Evolutionary conservation across 768 basidiomycete species (phyloP).

Genomic region (Rubroboletus pulcherrimus): DNA sequence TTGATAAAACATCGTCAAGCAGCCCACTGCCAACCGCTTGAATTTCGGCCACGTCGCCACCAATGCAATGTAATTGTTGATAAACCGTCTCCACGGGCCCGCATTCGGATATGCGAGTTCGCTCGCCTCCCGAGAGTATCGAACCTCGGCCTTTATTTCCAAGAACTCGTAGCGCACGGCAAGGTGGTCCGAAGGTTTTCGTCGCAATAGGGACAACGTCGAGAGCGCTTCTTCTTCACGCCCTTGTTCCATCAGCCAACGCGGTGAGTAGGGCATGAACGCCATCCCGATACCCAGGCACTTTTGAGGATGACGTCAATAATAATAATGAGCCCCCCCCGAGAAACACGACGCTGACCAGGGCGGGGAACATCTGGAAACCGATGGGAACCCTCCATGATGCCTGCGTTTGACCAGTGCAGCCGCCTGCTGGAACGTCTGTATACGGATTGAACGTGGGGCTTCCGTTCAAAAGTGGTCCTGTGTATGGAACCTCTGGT

Average conservation of each 20-base stretch:
- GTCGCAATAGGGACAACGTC: conserved; percentile 35
- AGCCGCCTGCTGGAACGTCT: conserved; percentile 31
- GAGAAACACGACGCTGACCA: conserved; percentile 26
- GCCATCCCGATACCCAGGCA: conserved; percentile 31
- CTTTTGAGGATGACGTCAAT: conserved; percentile 11
- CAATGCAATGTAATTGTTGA: conserved; percentile 25
- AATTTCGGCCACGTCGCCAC: conserved; percentile 31
- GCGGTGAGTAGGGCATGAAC: conserved; percentile 41
- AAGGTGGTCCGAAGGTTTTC: conserved; percentile 29
- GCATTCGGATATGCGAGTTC: conserved; percentile 21
- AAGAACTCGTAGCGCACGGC: conserved; percentile 37
- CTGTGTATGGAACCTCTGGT: conserved; percentile 27
- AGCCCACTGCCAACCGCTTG: conserved; percentile 29
- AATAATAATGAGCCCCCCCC: neutral
- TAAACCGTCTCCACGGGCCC: conserved; percentile 10
- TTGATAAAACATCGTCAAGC: conserved; percentile 32
- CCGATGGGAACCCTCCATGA: conserved; percentile 37
- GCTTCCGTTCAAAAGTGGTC: conserved; percentile 29
- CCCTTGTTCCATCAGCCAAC: conserved; percentile 40
- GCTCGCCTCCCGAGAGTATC: conserved; percentile 22
- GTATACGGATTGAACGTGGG: conserved; percentile 28
- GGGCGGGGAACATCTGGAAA: conserved; percentile 37
- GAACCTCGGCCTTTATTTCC: conserved; percentile 38
- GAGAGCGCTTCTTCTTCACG: conserved; percentile 34
- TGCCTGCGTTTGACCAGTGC: conserved; percentile 29